Conservation (phyloP, 768 basidiomycete species). For the Lactifluus pinguis region DNA sequence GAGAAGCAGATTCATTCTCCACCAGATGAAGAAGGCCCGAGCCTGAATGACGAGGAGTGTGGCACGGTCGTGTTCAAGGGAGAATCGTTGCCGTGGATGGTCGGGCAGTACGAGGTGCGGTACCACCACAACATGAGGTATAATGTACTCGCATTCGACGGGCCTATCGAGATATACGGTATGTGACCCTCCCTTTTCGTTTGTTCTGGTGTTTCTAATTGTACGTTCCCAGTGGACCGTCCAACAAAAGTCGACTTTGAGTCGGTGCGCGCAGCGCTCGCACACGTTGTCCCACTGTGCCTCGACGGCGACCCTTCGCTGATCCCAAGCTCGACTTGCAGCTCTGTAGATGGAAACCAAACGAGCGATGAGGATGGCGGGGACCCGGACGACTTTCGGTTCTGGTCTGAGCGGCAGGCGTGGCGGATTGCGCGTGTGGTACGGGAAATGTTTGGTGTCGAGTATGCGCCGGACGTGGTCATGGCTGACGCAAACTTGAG, state of each 20-base stretch:
- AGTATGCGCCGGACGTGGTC: slow-evolving; percentile 83
- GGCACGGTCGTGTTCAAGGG: slow-evolving; percentile 71
- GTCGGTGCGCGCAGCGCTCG: slow-evolving; percentile 56
- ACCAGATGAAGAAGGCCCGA: slow-evolving; percentile 3
- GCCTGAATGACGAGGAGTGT: slow-evolving; percentile 36
- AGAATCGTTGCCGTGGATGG: slow-evolving; percentile 76
- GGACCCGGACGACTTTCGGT: slow-evolving; percentile 88
- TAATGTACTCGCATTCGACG: slow-evolving; percentile 83
- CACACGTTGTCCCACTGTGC: slow-evolving; percentile 75
- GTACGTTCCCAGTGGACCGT: slow-evolving; percentile 47
- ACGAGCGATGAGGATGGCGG: slow-evolving; percentile 30
- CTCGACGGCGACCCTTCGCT: slow-evolving; percentile 80
- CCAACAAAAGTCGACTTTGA: slow-evolving; percentile 54
- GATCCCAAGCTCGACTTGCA: slow-evolving; percentile 46
- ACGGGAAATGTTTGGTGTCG: slow-evolving; percentile 76
- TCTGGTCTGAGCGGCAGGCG: slow-evolving; percentile 89
- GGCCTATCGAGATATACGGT: slow-evolving; percentile 88
- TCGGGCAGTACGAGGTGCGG: slow-evolving; percentile 81
- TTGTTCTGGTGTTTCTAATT: neutral
- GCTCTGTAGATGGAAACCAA: slow-evolving; percentile 16
- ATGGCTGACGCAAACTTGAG: slow-evolving; percentile 90
- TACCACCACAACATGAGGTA: slow-evolving; percentile 98
- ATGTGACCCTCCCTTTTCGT: slow-evolving; percentile 23
- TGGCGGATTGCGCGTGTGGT: slow-evolving; percentile 77
- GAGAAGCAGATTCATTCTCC: slow-evolving; percentile 24